Base-by-base conservation (phyloP, 2,329 filamentous ascomycete species). In the Aspergillus phoenicis region DNA sequence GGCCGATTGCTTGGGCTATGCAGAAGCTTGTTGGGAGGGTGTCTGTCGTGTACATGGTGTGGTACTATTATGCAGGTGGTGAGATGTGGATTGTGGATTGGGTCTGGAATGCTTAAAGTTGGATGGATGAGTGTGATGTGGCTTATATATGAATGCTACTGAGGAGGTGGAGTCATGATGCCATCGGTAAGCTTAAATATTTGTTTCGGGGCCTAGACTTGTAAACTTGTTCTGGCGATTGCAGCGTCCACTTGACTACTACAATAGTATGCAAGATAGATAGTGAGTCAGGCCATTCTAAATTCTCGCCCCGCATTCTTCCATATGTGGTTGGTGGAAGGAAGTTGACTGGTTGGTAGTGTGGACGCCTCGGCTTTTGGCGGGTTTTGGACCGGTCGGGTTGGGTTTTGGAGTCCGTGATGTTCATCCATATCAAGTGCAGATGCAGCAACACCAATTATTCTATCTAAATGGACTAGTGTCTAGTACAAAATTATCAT, bases 1-100 rank as follows among this genome's bases (percentile, higher is more conserved):
- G 58, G 49, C 71, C 72, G 7, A 73, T 52, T 7, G 62, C 66
- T 48, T 74, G 72, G 15, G 71, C 71, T 30, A 70, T 22, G 24
- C 66, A 67, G 51, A 73, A 66, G 22, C 63, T 64, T 3, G 66
- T 20, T 8, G 70, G 63, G 49, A 60, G 64, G 15, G 66, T 58
- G 39, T 52, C 53, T 66, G 71, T 72, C 13, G 41, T 45, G 20
- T 22, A 22, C 41, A 45, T 45, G 11, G 20, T 45, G 41, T 8
- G 5, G 2, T 10, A 0, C 6, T 20, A 11, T 0, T 30, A 36
- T 36, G 13, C 47, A 30, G 51, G 13, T 15, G n/a, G 43, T n/a
- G 17, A n/a, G 13, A 17, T 54, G 17, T 26, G 26, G 6, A 20
- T 20, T 20, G 20, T 20, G 36, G 38, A 4, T 24, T 39, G 47